Conservation (phyloP, 371 early-diverging fungal genomes). For the Apophysomyces sp. region DNA sequence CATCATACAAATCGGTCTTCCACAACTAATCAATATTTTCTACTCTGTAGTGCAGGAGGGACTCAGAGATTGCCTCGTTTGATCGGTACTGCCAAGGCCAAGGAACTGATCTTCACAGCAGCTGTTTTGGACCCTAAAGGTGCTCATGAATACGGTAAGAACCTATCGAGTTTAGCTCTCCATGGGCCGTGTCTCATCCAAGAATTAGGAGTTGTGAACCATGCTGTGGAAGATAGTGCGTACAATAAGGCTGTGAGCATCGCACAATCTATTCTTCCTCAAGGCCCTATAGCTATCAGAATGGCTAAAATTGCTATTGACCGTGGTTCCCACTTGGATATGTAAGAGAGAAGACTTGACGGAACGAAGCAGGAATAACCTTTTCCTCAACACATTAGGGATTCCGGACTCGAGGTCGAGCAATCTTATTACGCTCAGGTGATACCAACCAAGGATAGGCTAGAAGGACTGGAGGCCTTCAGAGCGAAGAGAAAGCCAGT, state of each 20-base stretch:
- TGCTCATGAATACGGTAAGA: conserved; percentile 66
- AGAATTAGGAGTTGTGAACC: conserved; percentile 75
- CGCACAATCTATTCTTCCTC: conserved; percentile 81
- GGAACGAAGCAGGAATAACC: background rate
- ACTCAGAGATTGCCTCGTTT: conserved; percentile 90
- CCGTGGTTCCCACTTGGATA: conserved; percentile 78
- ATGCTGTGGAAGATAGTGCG: conserved; percentile 66
- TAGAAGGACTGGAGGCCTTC: conserved; percentile 85
- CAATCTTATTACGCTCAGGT: conserved; percentile 95
- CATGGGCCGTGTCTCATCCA: background rate
- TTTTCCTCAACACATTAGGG: conserved; percentile 36
- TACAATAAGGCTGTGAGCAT: conserved; percentile 77
- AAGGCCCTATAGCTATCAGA: conserved; percentile 85
- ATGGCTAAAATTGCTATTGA: conserved; percentile 91
- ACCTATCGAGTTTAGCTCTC: background rate
- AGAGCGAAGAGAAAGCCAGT: conserved; percentile 82
- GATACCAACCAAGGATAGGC: conserved; percentile 91
- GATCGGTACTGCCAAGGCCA: conserved; percentile 86
- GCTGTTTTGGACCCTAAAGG: conserved; percentile 61
- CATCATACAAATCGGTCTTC: background rate
- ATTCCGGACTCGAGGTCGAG: conserved; percentile 89
- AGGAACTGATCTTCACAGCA: conserved; percentile 92
- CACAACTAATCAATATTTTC: background rate
- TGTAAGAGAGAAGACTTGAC: conserved; percentile 49
- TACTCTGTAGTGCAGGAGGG: conserved; percentile 85